phyloP scores from a whole-genome alignment of 2,329 filamentous ascomycete species.

The Sclerotinia borealis region DNA sequence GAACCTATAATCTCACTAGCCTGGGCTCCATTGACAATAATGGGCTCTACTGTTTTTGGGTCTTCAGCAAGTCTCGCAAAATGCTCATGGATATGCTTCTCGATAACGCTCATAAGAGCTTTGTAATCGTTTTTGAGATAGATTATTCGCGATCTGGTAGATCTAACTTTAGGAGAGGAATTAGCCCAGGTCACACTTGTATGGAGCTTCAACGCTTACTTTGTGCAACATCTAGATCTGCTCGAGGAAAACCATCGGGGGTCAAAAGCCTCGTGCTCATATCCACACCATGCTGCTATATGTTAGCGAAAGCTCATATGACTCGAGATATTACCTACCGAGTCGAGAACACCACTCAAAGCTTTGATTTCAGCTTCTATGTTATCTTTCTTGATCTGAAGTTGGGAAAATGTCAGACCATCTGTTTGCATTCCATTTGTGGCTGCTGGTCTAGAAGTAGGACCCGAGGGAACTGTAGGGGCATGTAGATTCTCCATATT shows the following conservation, averaged over 20 bases:
- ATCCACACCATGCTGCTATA: constrained; percentile 72
- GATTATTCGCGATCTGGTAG: constrained; percentile 86
- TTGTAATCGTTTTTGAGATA: constrained; percentile 90
- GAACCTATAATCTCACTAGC: constrained; percentile 31
- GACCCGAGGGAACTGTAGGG: constrained; percentile 71
- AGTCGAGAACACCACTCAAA: constrained; percentile 79
- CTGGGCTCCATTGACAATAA: constrained; percentile 21
- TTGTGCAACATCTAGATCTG: constrained; percentile 91
- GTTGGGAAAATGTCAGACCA: constrained; percentile 66
- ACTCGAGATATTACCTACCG: constrained; percentile 47
- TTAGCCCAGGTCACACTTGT: background rate
- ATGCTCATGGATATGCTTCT: constrained; percentile 80
- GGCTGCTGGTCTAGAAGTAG: constrained; percentile 53
- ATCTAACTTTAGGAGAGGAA: constrained; percentile 60
- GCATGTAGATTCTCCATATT: constrained; percentile 62
- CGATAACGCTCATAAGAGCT: constrained; percentile 74
- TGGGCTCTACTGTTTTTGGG: constrained; percentile 26
- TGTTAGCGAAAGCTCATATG: constrained; percentile 13
- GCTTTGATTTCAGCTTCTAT: constrained; percentile 83
- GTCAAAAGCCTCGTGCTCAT: constrained; percentile 89
- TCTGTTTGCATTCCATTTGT: constrained; percentile 55
- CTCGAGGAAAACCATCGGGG: constrained; percentile 83
- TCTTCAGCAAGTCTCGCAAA: constrained; percentile 63
- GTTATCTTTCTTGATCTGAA: constrained; percentile 77
- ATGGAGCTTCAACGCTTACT: constrained; percentile 49